Base-by-base conservation (phyloP, 139 green algal species). In the Chlorella sp. region DNA sequence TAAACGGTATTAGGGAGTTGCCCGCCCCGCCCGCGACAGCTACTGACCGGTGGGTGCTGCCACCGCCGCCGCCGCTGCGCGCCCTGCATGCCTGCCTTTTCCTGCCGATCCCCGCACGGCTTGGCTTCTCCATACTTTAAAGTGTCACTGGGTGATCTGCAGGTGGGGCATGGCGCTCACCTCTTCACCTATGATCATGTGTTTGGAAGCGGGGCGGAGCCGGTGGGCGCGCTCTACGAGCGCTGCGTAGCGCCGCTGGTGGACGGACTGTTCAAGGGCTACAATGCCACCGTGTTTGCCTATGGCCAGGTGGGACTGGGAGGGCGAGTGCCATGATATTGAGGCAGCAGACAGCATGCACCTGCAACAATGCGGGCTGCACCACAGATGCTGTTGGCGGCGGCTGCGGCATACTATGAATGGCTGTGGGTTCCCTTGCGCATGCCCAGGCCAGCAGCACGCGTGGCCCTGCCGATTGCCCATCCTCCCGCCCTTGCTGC, bases 121-220 rank as follows among this genome's bases (percentile, higher is more conserved):
- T 18, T 53, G 36, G 36, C 75, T 48, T 16, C 12, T 36, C 3
- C 22, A 30, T 39, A 60, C 77, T 39, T 22, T 22, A 39, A n/a
- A 1, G 11, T 26, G 22, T 81, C 32, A 5, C 9, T 48, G 24
- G 42, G 26, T 16, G 9, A 57, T 57, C 32, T 37, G 48, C 92
- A 97, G 95, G 86, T 96, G 1, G 86, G 75, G 0, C 91, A 85
- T 37, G 93, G 91, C 2, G 89, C 92, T 24, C 95, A 98, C 83
- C 89, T 77, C 0, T 99, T 97, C 90, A 96, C 93, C 0, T 99
- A 97, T 81, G 97, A 99, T 89, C 89, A 96, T 82, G 96, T 98
- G 5, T 99, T 96, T 91, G 96, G 96, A 1, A 86, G 92, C n/a
- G 85, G 81, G 1, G 95, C 92, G 0, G n/a, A 87, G 30, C 68